Evolutionary conservation across 2,329 filamentous ascomycete species (phyloP), one percentile per base, ranked within the genome.

Genomic region (Grosmannia clavigera): DNA sequence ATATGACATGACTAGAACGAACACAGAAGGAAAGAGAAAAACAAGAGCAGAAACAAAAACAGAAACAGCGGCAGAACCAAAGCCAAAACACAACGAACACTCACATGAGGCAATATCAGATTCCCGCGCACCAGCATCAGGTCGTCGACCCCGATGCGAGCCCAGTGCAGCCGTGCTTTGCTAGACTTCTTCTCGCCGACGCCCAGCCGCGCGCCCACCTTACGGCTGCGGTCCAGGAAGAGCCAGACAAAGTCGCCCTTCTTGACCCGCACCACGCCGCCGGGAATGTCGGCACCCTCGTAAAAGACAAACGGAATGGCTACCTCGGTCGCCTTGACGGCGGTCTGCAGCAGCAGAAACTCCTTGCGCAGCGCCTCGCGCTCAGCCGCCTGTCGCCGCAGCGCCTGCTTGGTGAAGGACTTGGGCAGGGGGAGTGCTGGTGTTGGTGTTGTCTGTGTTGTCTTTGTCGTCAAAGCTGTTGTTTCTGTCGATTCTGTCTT

Each of bases 231-330:
- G 72, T 99, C 94, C 3, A 99, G 76, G 65, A 97, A 96, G 1
- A 96, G 76, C 94, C 94, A 97, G 31, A 95, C 80, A 60, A 85
- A 87, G 68, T 97, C 94, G 11, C 94, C 92, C 73, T 99, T 99
- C 72, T 91, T 95, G 57, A 97, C 82, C 61, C 86, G 85, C 55
- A 92, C 92, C 16, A 81, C 81, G 1, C 92, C 92, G 19, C 91
- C 90, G 0, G 92, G 88, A 12, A 88, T 87, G 70, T 95, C 92
- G 27, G 90, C 90, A 19, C 94, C 94, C 66, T 97, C 92, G 74
- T 96, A 97, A 70, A 97, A 97, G 3, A 97, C 90, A 71, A 97
- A 99, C 0, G 94, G 94, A 38, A 99, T 86, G 19, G 88, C 80
- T 59, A 99, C 88, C 68, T 96, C 92, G 10, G 91, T 92, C 25